These are phyloP conservation scores for Fusarium sp. DNA, from an alignment of 2,329 filamentous ascomycete species.

Conservation along the genomic window DNA sequence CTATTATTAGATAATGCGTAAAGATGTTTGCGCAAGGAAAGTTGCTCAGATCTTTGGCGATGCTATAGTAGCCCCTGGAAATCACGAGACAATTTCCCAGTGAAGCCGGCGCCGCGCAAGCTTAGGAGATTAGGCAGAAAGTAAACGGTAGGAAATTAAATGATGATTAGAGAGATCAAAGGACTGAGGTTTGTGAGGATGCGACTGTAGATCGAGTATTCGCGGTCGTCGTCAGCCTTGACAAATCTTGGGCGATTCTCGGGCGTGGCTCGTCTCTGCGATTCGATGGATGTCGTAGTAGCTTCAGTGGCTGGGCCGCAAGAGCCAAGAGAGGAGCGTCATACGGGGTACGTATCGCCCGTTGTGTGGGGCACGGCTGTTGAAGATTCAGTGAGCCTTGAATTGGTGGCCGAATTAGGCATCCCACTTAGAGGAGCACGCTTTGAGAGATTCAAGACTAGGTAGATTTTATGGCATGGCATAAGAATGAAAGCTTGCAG, in stretches of 20 bases:
- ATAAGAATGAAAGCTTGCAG: not conserved
- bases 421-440: not conserved
- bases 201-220: conserved; percentile 10
- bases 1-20: conserved; percentile 2
- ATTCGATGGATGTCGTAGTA: conserved; percentile 33
- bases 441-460: not conserved
- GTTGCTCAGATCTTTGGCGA: conserved; percentile 13
- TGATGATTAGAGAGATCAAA: not conserved
- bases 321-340: conserved; percentile 31
- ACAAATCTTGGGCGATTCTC: conserved; percentile 35
- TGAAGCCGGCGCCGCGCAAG: conserved; percentile 31
- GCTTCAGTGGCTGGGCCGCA: conserved; percentile 35
- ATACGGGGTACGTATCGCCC: conserved; percentile 36
- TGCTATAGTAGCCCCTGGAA: conserved; percentile 33
- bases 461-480: not conserved
- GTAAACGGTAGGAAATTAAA: not conserved
- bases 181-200: not conserved
- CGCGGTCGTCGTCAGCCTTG: conserved; percentile 41
- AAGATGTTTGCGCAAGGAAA: conserved; percentile 7
- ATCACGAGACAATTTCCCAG: conserved; percentile 40
- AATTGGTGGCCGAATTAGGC: not conserved
- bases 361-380: conserved; percentile 21
- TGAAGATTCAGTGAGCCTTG: not conserved
- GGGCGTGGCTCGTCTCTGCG: conserved; percentile 31
- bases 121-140: conserved; percentile 6